Percentiles rank a stretch among this genome's conserved stretches.
Conservation (phyloP, 805 yeast genomes). For the Blastobotrys robertii region DNA sequence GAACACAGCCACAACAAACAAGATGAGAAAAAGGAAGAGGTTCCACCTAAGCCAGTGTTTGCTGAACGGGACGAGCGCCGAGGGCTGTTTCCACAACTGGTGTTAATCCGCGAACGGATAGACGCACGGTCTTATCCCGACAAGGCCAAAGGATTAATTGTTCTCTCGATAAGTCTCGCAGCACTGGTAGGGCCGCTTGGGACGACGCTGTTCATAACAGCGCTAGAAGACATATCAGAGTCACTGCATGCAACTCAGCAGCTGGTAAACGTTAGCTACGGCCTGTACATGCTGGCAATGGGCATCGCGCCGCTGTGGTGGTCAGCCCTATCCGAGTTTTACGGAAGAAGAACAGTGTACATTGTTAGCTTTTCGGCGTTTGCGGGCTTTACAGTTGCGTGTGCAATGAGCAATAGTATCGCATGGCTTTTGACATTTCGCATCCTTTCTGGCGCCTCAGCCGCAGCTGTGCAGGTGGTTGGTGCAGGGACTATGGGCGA, state of each 20-base stretch:
- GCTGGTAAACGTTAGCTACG: constrained; percentile 68
- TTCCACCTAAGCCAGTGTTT: too few species aligned
- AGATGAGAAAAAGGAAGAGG: too few species aligned
- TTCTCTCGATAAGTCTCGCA: constrained; percentile 58
- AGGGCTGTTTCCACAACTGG: constrained; percentile 45
- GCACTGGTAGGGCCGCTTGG: constrained; percentile 86
- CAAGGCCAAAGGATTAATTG: constrained; percentile 42
- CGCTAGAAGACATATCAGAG: constrained; percentile 47
- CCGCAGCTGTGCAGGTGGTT: constrained; percentile 79
- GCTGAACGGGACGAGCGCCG: constrained; percentile 32
- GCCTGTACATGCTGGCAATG: constrained; percentile 60
- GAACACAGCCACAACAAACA: too few species aligned
- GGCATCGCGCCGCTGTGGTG: constrained; percentile 87
- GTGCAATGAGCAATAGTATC: constrained; percentile 55
- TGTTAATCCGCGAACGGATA: constrained; percentile 56
- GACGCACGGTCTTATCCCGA: constrained; percentile 60
- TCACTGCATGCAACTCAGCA: constrained; percentile 48
- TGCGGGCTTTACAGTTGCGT: constrained; percentile 60
- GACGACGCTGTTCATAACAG: constrained; percentile 73
- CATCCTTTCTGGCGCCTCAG: constrained; percentile 65
- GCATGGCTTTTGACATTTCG: constrained; percentile 58
- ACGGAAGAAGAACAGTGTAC: constrained; percentile 69
- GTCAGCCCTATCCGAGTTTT: constrained; percentile 67
- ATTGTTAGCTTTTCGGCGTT: constrained; percentile 55
- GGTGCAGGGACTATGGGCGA: constrained; percentile 88